Percentiles rank a stretch among this genome's conserved stretches.
Evolutionary conservation across 306 rosid genomes (phyloP).

Genomic region (Casuarina cunninghamiana): DNA sequence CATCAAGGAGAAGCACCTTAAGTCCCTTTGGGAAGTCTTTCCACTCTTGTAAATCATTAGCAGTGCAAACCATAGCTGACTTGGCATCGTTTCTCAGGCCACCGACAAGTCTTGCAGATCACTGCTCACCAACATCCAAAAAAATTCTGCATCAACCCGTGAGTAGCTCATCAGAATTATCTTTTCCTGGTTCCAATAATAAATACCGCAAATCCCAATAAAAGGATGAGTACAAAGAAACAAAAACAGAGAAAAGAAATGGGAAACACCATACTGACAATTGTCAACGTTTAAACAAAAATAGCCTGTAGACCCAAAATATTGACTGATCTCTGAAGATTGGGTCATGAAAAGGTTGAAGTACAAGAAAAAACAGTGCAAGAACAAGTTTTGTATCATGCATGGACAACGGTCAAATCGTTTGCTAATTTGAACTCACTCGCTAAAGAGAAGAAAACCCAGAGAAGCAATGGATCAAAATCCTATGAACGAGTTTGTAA

Average conservation of each 20-base stretch:
- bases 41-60: conserved; percentile 90
- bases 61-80: conserved; percentile 99
- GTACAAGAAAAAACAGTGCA: conserved; percentile 1
- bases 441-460: conserved; percentile 7
- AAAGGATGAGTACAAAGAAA: neutral
- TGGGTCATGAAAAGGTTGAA: neutral
- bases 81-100: conserved; percentile 86
- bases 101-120: conserved; percentile 31
- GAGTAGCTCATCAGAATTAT: conserved; percentile 26
- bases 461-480: conserved; percentile 8
- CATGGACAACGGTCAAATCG: conserved; percentile 23
- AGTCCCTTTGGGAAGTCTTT: conserved; percentile 97
- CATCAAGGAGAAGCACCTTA: conserved; percentile 85
- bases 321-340: conserved; percentile 28
- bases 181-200: conserved; percentile 35
- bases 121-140: conserved; percentile 34
- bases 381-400: conserved; percentile 27
- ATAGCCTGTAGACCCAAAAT: conserved; percentile 24
- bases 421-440: conserved; percentile 1
- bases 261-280: conserved; percentile 17
- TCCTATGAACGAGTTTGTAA: neutral
- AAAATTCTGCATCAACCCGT: conserved; percentile 49
- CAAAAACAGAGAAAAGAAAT: neutral
- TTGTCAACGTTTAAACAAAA: conserved; percentile 18
- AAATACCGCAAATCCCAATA: conserved; percentile 17